Base-by-base conservation (phyloP, 345 rosid species). In the Hirschfeldia incana region DNA sequence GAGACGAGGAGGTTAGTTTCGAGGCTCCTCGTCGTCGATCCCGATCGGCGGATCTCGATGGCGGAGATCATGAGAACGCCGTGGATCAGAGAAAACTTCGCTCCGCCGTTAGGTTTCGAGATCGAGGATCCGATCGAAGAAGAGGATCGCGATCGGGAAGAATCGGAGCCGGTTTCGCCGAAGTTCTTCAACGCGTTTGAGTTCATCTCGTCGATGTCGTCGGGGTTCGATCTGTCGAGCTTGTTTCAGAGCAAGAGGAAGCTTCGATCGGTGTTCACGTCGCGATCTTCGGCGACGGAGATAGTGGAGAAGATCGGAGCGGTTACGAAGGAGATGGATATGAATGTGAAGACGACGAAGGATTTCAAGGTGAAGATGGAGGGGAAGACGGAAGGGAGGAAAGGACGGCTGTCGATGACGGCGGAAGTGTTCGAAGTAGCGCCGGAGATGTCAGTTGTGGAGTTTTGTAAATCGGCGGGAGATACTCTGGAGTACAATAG, bases 161-260 rank as follows among this genome's bases (percentile, higher is more conserved):
- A 44, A 13, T 59, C 76, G 12, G 80, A 58, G 55, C 61, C 58
- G 59, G 27, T 70, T 0, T 82, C 78, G 0, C 86, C 83, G 9
- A 81, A 77, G 59, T 86, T 84, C 62, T 88, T 84, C 73, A 94
- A 89, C 60, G 97, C 98, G 0, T 94, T 90, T 66, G 88, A 91
- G 74, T 83, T 89, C 63, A 87, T 94, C 37, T 90, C 93, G 0
- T 89, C 98, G 3, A 84, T 94, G 91, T 94, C 97, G 0, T 89
- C 97, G 0, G 98, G 97, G 34, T 86, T 94, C 49, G 92, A 91
- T 67, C 65, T 92, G 10, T 94, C 98, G 33, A 89, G 86, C 30
- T 65, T 94, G 69, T 94, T 94, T 58, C 91, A 88, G 81, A 78
- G 66, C 29, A 84, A 84, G 76, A 84, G 74, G 69, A 89, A 87